phyloP scores from a whole-genome alignment of 371 early-diverging fungal genomes.

The Syncephalastrum racemosum region DNA sequence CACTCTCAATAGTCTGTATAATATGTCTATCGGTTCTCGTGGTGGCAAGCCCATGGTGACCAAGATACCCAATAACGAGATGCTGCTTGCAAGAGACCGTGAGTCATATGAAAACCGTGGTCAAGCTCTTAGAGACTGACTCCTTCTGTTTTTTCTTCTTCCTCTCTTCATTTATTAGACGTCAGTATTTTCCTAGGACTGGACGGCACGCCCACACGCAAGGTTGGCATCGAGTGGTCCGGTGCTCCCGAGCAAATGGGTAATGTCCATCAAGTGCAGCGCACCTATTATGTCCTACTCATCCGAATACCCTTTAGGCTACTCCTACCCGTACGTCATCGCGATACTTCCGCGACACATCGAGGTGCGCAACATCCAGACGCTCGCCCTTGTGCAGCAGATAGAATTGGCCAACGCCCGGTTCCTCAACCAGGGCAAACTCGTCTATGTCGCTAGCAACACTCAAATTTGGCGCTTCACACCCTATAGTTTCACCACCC shows the following conservation, averaged over 20 bases:
- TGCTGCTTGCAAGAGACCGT: slow-evolving; percentile 77
- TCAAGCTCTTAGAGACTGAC: slow-evolving; percentile 4
- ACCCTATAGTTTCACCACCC: slow-evolving; percentile 85
- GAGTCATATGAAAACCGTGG: slow-evolving; percentile 16
- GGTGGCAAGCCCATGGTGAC: slow-evolving; percentile 71
- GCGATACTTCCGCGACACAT: slow-evolving; percentile 70
- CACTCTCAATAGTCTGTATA: slow-evolving; percentile 43
- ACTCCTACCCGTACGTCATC: slow-evolving; percentile 77
- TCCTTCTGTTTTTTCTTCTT: too few relatives aligned
- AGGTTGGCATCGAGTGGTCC: slow-evolving; percentile 74
- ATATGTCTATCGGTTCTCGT: slow-evolving; percentile 59
- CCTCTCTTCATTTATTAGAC: slow-evolving; percentile 32
- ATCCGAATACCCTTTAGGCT: slow-evolving; percentile 31
- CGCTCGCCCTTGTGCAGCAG: slow-evolving; percentile 79
- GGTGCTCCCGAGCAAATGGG: slow-evolving; percentile 73
- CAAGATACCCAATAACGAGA: slow-evolving; percentile 67
- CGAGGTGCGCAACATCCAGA: slow-evolving; percentile 86
- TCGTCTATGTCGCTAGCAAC: slow-evolving; percentile 77
- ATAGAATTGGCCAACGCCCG: slow-evolving; percentile 64
- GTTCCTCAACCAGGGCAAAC: slow-evolving; percentile 67
- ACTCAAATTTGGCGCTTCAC: slow-evolving; percentile 85
- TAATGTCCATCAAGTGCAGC: slow-evolving; percentile 13
- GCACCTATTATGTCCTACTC: too few relatives aligned
- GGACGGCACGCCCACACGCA: slow-evolving; percentile 67
- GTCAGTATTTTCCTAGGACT: slow-evolving; percentile 70